phyloP scores from a whole-genome alignment of 1,139 yeast species.

The Lodderomyces elongisporus region DNA sequence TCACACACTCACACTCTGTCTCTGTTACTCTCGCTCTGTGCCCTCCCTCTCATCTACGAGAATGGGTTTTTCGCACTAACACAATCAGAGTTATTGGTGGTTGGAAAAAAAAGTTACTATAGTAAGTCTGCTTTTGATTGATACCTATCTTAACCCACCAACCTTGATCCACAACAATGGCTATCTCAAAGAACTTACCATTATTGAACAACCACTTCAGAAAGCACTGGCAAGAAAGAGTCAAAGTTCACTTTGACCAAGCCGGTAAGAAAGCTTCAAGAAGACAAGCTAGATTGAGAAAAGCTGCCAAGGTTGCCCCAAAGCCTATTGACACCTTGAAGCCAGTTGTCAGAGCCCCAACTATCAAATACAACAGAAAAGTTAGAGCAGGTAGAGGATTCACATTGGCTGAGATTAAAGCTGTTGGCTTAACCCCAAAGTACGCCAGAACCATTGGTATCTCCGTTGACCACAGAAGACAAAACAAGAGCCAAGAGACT shows the following conservation, averaged over 20 bases:
- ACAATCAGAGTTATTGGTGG: too few species aligned
- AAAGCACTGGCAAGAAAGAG: slow-evolving; percentile 99
- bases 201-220: slow-evolving; percentile 95
- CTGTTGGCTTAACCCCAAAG: slow-evolving; percentile 92
- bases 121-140: not conserved
- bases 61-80: too few species aligned
- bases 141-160: not conserved
- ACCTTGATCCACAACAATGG: slow-evolving; percentile 40
- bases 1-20: too few species aligned
- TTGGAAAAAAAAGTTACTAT: not conserved
- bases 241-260: slow-evolving; percentile 98
- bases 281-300: slow-evolving; percentile 89
- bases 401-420: slow-evolving; percentile 97
- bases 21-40: too few species aligned
- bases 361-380: slow-evolving; percentile 98
- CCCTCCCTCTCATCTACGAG: too few species aligned
- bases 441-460: slow-evolving; percentile 98
- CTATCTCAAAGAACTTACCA: slow-evolving; percentile 97
- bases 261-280: slow-evolving; percentile 98
- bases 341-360: slow-evolving; percentile 98
- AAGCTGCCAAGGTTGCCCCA: slow-evolving; percentile 96
- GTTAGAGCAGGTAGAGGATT: slow-evolving; percentile 99
- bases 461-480: slow-evolving; percentile 99
- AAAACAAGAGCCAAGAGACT: slow-evolving; percentile 95
- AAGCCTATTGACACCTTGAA: slow-evolving; percentile 94